Evolutionary conservation across 2,329 filamentous ascomycete species (phyloP), one percentile per base, ranked within the genome.

Genomic region (Zopfia rhizophila): DNA sequence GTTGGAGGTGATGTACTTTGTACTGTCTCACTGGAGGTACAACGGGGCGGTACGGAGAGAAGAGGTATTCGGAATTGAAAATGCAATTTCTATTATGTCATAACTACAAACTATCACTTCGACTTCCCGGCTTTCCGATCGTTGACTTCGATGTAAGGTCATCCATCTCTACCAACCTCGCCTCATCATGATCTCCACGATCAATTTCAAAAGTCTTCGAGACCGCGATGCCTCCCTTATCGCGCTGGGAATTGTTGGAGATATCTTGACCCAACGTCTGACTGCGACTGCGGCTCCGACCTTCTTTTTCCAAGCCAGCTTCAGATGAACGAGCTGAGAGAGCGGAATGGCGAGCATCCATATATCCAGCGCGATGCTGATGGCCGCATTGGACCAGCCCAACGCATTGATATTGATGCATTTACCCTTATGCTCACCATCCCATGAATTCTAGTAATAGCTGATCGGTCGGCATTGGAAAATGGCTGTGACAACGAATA

Each of bases 331-430:
- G 4, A 73, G 56, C 31, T 72, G 58, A 24, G 55, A 65, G 10
- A 73, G 52, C 5, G 70, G 70, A 5, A 73, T 53, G 2, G 57
- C 58, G 5, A 72, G 56, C 58, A 69, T 68, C 52, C 63, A 61
- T 8, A 65, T 29, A 25, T 69, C 66, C 7, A 69, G 47, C 2
- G 47, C 45, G 12, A 72, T 72, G 47, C 66, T 70, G 42, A 65
- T 57, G 21, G 58, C 63, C 7, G 66, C 70, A 32, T 63, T 62
- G 31, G 58, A 48, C 66, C 66, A 72, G 3, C 55, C 65, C 11
- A 72, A 44, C 8, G 66, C 58, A 38, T 71, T 68, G 35, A 72
- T 55, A 37, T 72, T 58, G 58, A 72, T 62, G 54, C 70, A 73
- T 13, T 61, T 44, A 5, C 68, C 69, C 11, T 55, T 12, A 39